phyloP scores from a whole-genome alignment of 768 basidiomycete genomes.

The Leccinum disarticulatum region DNA sequence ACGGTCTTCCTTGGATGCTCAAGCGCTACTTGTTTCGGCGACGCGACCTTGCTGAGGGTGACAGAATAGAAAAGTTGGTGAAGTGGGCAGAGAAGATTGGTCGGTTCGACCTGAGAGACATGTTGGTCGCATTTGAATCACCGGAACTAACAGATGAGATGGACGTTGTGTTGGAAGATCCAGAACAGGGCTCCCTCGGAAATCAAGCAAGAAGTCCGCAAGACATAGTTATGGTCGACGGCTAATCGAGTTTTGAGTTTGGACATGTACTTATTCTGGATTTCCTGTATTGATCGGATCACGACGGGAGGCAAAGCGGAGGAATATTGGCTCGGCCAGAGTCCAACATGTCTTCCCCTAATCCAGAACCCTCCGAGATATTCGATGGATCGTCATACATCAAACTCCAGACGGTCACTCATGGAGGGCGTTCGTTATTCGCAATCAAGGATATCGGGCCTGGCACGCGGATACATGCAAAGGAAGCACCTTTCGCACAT shows the following conservation, averaged over 20 bases:
- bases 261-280: neutral
- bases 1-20: slow-evolving; percentile 28
- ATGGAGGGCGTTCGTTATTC: slow-evolving; percentile 56
- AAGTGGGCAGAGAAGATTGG: slow-evolving; percentile 21
- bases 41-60: slow-evolving; percentile 19
- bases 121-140: slow-evolving; percentile 19
- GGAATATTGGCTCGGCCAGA: neutral
- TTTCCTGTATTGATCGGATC: neutral
- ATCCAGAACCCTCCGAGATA: neutral
- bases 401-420: slow-evolving; percentile 35
- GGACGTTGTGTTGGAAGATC: slow-evolving; percentile 5
- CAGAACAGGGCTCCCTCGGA: neutral
- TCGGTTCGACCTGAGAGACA: slow-evolving; percentile 24
- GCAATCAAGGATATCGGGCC: slow-evolving; percentile 42
- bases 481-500: slow-evolving; percentile 51
- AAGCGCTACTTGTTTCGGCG: slow-evolving; percentile 26
- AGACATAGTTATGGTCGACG: slow-evolving; percentile 11
- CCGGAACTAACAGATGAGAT: slow-evolving; percentile 13
- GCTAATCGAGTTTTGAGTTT: neutral
- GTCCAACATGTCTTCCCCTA: slow-evolving; percentile 9
- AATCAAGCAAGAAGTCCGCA: neutral
- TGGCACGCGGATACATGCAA: slow-evolving; percentile 44
- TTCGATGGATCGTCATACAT: slow-evolving; percentile 15
- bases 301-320: neutral
- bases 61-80: slow-evolving; percentile 14